Evolutionary conservation across 768 basidiomycete genomes (phyloP).

Genomic region (Mycena vitilis): DNA sequence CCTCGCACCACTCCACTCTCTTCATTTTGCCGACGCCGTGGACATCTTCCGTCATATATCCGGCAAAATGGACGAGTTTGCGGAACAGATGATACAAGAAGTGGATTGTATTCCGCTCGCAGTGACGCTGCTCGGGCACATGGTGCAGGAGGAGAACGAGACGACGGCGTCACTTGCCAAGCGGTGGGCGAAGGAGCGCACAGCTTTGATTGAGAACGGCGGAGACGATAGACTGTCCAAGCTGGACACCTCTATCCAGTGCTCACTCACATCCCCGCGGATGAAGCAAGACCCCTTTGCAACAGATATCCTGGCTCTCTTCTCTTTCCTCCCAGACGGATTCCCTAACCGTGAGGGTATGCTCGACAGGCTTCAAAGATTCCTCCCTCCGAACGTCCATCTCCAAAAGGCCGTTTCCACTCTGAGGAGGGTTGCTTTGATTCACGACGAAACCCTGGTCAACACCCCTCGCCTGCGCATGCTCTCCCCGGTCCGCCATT

Average conservation of each 20-base stretch:
- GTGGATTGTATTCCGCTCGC: slow-evolving; percentile 35
- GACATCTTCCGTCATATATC: slow-evolving; percentile 33
- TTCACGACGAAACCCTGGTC: slow-evolving; percentile 32
- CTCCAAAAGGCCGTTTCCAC: slow-evolving; percentile 33
- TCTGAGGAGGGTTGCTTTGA: slow-evolving; percentile 23
- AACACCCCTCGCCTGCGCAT: slow-evolving; percentile 33
- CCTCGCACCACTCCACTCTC: slow-evolving; percentile 31
- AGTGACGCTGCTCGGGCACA: slow-evolving; percentile 34
- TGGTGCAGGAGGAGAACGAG: slow-evolving; percentile 37
- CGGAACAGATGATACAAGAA: slow-evolving; percentile 33
- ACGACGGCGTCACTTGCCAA: slow-evolving; percentile 35
- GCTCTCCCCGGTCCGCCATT: slow-evolving; percentile 34
- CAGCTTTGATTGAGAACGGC: slow-evolving; percentile 35
- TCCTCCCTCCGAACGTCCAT: slow-evolving; percentile 27
- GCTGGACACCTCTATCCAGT: slow-evolving; percentile 39
- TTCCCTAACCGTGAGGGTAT: slow-evolving; percentile 32
- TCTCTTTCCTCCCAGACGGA: slow-evolving; percentile 40
- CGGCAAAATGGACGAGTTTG: slow-evolving; percentile 35
- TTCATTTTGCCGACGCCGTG: slow-evolving; percentile 29
- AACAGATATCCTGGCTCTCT: slow-evolving; percentile 35
- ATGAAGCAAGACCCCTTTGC: slow-evolving; percentile 35
- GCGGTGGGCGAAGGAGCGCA: slow-evolving; percentile 36
- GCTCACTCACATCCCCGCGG: slow-evolving; percentile 37
- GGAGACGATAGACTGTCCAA: slow-evolving; percentile 37
- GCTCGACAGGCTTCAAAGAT: slow-evolving; percentile 31